phyloP scores from a whole-genome alignment of 306 rosid species.

The Prosopis cineraria region DNA sequence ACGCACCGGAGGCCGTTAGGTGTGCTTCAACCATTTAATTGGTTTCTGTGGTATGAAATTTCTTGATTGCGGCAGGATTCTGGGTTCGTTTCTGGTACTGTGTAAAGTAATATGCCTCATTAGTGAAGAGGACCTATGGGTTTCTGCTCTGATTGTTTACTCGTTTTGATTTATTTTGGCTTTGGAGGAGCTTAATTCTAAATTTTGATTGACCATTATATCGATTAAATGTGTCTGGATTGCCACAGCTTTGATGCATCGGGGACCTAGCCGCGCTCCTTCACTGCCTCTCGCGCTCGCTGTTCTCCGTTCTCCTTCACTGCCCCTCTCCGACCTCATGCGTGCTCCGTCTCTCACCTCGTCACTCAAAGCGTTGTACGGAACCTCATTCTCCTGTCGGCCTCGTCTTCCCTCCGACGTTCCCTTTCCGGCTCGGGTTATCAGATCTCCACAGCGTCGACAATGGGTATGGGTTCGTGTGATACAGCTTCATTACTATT shows the following conservation, averaged over 20 bases:
- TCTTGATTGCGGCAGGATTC: too few relatives aligned
- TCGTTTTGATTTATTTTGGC: not conserved
- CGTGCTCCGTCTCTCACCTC: not conserved
- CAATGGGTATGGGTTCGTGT: slow-evolving; percentile 6
- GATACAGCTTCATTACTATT: slow-evolving; percentile 31
- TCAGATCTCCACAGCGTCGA: not conserved
- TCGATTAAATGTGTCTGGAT: not conserved
- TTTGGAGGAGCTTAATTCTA: too few relatives aligned
- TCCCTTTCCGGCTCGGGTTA: not conserved
- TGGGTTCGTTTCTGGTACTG: too few relatives aligned
- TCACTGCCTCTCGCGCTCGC: too few relatives aligned
- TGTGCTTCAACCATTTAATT: too few relatives aligned
- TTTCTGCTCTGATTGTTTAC: not conserved
- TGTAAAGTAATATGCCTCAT: not conserved
- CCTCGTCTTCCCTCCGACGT: not conserved
- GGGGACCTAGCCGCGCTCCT: too few relatives aligned
- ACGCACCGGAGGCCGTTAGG: too few relatives aligned
- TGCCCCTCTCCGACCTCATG: not conserved
- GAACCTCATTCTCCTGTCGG: not conserved
- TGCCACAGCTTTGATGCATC: not conserved
- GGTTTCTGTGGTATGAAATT: too few relatives aligned
- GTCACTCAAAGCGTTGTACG: not conserved
- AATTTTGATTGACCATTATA: not conserved
- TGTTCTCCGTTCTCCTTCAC: not conserved
- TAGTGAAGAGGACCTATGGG: not conserved